Base-by-base conservation (phyloP, 2,329 filamentous ascomycete genomes). In the Intubia oerlemansii region DNA sequence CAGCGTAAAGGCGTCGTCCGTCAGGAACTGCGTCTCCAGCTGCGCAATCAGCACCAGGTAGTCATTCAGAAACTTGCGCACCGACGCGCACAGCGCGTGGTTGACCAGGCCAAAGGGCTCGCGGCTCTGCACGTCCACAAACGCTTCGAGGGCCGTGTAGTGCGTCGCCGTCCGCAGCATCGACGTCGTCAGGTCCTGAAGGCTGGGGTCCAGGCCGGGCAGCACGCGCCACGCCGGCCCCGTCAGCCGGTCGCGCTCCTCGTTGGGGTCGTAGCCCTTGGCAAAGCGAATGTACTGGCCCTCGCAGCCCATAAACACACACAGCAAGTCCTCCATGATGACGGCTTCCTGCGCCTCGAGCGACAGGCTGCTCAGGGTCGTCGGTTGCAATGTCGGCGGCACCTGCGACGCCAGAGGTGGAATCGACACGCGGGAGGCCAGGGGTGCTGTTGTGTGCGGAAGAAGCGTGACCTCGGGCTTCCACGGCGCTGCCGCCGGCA, bases 251-350 rank as follows among this genome's bases (percentile, higher is more conserved):
- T 90, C 81, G 42, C 85, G 80, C 52, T 98, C 88, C 29, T 80
- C 70, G 4, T 63, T 56, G 0, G 84, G 81, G 40, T 92, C 73
- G 47, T 91, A 95, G 7, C 66, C 65, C 39, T 80, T 76, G 33
- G 65, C 66, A 45, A 81, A 95, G 31, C 80, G 77, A 36, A 98
- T 78, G 46, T 95, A 95, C 48, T 92, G 82, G n/a, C 88, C 88
- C 51, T 98, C 88, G 38, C 82, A 92, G 15, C 88, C 88, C 84
- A 98, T 93, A 42, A 95, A 90, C 5, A 91, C 82, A 45, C 85
- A 93, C 20, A 95, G 52, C 11, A 98, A 53, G 42, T 98, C 88
- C 40, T 93, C 84, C 24, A 95, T 59, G 26, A 98, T 75, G 7
- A 70, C 77, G 15, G 71, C 67, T 52, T 98, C 88, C 48, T 98